Base-by-base conservation (phyloP, 1,284 basidiomycete species). In the Apiotrichum laibachii region DNA sequence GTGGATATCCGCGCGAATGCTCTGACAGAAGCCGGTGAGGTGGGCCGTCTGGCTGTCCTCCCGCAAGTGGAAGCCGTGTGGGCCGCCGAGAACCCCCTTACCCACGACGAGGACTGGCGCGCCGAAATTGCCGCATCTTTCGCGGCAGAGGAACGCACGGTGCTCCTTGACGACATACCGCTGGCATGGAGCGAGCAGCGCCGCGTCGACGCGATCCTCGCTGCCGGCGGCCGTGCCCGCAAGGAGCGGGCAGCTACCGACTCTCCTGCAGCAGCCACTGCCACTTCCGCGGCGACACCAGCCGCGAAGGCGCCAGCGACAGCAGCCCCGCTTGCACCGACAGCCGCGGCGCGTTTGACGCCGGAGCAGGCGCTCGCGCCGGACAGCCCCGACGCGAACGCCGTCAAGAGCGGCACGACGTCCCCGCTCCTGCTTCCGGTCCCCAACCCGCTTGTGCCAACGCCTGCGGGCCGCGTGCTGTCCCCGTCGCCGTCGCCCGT, bases 1-100 rank as follows among this genome's bases (percentile, higher is more conserved):
- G 82, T 97, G 31, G 94, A 99, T 74, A 79, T 98, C n/a, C 85
- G 93, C 6, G 74, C 81, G 50, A 99, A 98, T 67, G 77, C 84
- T 47, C 81, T 99, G 44, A 84, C 87, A 49, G 95, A 98, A 66
- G 85, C 85, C 40, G 85, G 86, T 15, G 95, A 99, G 75, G 82
- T 98, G 2, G 89, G 92, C 1, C 81, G 95, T 26, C 81, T 99
- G 19, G 87, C 90, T 0, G 82, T 85, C 7, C 80, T 97, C 40
- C 89, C 90, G 10, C 84, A 88, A 66, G 83, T 96, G 59, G 66
- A 80, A 10, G 86, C 90, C 66, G 81, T 96, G 1, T 92, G 86
- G 85, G 81, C 91, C 18, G 85, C 87, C 55, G 87, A 86, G 2
- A 96, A 96, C 69, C 88, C 88, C 0, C 35, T 51, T 22, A 53